Evolutionary conservation across 2,329 filamentous ascomycete species (phyloP).

Genomic region (Mycosphaerelloides madeirae): DNA sequence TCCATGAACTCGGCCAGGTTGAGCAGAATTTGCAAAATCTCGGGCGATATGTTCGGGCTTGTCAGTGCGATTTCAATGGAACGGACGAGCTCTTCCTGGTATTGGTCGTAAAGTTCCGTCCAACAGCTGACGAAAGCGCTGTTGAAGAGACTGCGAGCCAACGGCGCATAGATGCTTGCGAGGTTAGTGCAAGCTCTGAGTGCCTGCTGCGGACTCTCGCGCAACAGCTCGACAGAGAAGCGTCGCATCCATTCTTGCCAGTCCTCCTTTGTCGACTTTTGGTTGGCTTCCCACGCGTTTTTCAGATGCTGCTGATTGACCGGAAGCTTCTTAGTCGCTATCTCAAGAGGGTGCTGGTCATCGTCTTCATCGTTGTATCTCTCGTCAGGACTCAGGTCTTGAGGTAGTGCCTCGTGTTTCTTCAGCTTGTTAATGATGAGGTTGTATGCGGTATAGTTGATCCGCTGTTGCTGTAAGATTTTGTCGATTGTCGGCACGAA

Average conservation of each 20-base stretch:
- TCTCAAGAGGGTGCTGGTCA: constrained; percentile 75
- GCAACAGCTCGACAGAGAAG: constrained; percentile 90
- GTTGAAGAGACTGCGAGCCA: constrained; percentile 94
- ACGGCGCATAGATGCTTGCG: constrained; percentile 82
- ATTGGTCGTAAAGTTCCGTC: constrained; percentile 95
- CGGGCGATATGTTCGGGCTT: constrained; percentile 90
- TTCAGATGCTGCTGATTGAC: constrained; percentile 98
- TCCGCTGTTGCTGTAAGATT: constrained; percentile 68
- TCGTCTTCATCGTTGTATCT: constrained; percentile 65
- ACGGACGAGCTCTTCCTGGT: constrained; percentile 91
- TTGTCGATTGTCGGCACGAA: constrained; percentile 94
- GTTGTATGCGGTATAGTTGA: constrained; percentile 87
- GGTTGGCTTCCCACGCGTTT: constrained; percentile 92
- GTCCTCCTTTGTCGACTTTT: constrained; percentile 95
- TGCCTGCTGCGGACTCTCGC: constrained; percentile 93
- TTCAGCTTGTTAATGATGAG: constrained; percentile 87
- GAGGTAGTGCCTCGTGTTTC: constrained; percentile 90
- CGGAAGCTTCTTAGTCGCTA: constrained; percentile 86
- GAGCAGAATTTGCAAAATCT: constrained; percentile 86
- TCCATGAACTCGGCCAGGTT: constrained; percentile 99
- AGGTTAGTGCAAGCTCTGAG: constrained; percentile 87
- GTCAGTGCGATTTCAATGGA: constrained; percentile 95
- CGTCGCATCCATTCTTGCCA: constrained; percentile 99
- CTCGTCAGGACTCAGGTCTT: constrained; percentile 84
- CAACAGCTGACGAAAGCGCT: constrained; percentile 98